Percentiles rank a stretch among this genome's conserved stretches.
These are phyloP conservation scores for Rhizoclosmatium sp. DNA, from an alignment of 192 early-diverging fungal genomes.

Conservation along the genomic window DNA sequence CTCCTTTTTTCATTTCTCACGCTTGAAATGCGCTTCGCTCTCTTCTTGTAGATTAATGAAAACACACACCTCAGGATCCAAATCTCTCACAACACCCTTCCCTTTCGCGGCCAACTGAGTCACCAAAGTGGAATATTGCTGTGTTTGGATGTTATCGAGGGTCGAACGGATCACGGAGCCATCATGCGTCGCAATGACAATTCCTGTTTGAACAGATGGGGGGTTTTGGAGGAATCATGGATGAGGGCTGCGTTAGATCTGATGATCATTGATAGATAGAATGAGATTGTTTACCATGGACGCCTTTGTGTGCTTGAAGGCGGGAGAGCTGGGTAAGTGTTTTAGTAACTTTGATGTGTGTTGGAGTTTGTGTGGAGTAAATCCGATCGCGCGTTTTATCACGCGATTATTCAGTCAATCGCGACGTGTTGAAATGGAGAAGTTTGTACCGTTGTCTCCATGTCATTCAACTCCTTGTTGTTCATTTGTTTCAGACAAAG, in stretches of 20 bases:
- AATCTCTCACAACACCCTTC: slow-evolving; percentile 60
- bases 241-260: background rate
- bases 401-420: background rate
- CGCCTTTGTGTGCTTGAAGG: slow-evolving; percentile 63
- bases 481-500: slow-evolving; percentile 3
- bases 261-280: background rate
- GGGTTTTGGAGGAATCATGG: background rate
- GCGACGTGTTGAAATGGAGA: too few species aligned
- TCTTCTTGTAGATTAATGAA: background rate
- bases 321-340: slow-evolving; percentile 32
- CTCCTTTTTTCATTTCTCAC: background rate
- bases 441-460: slow-evolving; percentile 30
- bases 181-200: slow-evolving; percentile 64
- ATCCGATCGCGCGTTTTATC: background rate
- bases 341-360: background rate
- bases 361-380: too few species aligned
- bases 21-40: background rate
- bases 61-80: slow-evolving; percentile 56
- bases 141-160: slow-evolving; percentile 68
- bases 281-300: slow-evolving; percentile 49
- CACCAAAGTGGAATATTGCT: slow-evolving; percentile 63
- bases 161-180: slow-evolving; percentile 62
- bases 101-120: slow-evolving; percentile 56
- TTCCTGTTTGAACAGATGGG: slow-evolving; percentile 24
- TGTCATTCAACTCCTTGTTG: slow-evolving; percentile 33